Percentiles rank a stretch among this genome's conserved stretches.
Evolutionary conservation across 768 basidiomycete species (phyloP).

Genomic region (Kwoniella botswanensis): DNA sequence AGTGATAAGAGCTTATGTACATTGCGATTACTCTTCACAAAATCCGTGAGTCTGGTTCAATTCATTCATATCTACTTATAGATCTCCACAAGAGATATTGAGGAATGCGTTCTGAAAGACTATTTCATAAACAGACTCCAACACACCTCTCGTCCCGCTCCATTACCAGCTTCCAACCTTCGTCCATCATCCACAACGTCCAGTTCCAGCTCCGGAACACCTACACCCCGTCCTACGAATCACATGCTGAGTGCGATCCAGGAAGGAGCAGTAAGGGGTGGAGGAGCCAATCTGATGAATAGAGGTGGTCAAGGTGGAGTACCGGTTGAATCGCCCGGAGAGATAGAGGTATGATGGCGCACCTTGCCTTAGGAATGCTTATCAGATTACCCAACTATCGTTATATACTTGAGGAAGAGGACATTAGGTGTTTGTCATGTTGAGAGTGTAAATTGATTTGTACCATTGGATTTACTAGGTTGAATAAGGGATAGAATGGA

Average conservation of each 20-base stretch:
- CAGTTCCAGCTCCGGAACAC: constrained; percentile 13
- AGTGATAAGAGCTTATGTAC: constrained; percentile 58
- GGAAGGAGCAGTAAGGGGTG: constrained; percentile 6
- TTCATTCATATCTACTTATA: too few relatives aligned
- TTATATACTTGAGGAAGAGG: not conserved
- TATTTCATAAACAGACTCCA: constrained; percentile 9
- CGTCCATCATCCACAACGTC: constrained; percentile 16
- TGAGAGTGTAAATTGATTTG: not conserved
- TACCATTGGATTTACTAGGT: not conserved
- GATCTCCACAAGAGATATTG: too few relatives aligned
- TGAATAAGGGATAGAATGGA: not conserved
- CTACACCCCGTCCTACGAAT: constrained; percentile 10
- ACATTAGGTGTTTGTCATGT: not conserved
- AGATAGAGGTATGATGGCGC: constrained; percentile 2
- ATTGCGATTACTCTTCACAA: constrained; percentile 46
- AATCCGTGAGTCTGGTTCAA: constrained; percentile 37
- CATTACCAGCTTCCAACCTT: constrained; percentile 6
- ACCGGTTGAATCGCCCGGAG: constrained; percentile 16
- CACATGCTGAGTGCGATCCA: not conserved
- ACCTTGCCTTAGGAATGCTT: too few relatives aligned
- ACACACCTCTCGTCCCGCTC: constrained; percentile 32
- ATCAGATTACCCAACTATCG: not conserved
- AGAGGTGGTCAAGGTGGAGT: not conserved
- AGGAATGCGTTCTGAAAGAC: too few relatives aligned
- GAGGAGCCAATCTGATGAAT: not conserved